These are phyloP conservation scores for Viola odorata DNA, from an alignment of 345 rosid species.

Conservation along the genomic window DNA sequence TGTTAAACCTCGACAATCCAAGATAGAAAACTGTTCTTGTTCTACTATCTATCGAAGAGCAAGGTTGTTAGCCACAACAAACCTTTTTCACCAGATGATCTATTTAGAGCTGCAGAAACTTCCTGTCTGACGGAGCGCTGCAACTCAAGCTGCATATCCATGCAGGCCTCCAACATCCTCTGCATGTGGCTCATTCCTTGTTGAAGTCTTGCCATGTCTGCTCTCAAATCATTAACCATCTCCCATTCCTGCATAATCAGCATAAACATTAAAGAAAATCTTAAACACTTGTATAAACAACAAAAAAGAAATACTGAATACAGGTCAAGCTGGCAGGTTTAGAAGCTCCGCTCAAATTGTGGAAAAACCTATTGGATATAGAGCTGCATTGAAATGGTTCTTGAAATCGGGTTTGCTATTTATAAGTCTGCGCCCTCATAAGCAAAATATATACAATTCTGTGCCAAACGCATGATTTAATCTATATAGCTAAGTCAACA, in stretches of 20 bases:
- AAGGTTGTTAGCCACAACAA: neutral
- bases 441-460: too few species aligned
- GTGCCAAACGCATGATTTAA: too few species aligned
- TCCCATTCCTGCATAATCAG: constrained; percentile 81
- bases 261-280: constrained; percentile 9
- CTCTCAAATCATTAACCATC: constrained; percentile 80
- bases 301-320: neutral
- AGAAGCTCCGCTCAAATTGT: neutral
- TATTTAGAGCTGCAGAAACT: constrained; percentile 94
- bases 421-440: too few species aligned
- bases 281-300: neutral
- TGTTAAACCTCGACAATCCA: neutral
- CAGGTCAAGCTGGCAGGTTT: neutral
- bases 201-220: constrained; percentile 91
- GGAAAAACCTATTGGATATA: neutral
- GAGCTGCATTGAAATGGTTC: too few species aligned
- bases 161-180: constrained; percentile 95
- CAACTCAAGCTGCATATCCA: constrained; percentile 99
- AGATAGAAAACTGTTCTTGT: neutral
- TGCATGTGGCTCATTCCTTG: constrained; percentile 99
- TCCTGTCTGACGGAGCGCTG: constrained; percentile 99
- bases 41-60: neutral
- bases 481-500: too few species aligned
- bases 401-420: too few species aligned
- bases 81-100: constrained; percentile 74